These are phyloP conservation scores for Jaltomata sinuosa DNA, from an alignment of 257 asterid genomes.

Conservation along the genomic window DNA sequence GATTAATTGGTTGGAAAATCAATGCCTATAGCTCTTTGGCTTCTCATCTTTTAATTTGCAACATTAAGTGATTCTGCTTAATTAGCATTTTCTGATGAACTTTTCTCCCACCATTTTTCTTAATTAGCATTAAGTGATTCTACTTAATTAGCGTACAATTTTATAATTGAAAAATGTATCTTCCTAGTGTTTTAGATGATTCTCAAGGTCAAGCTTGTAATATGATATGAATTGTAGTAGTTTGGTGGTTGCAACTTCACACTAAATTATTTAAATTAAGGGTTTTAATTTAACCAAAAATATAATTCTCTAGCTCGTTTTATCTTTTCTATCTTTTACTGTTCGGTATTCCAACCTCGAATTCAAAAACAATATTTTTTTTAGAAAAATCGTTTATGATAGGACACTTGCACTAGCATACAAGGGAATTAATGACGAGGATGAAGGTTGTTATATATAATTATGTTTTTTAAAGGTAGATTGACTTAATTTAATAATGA, in stretches of 20 bases:
- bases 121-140: too few species aligned
- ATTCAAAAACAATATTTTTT: too few species aligned
- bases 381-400: neutral
- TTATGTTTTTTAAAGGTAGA: neutral
- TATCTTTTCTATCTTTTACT: too few species aligned
- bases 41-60: neutral
- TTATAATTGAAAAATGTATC: too few species aligned
- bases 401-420: neutral
- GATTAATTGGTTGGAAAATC: neutral
- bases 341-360: neutral
- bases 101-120: too few species aligned
- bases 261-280: neutral
- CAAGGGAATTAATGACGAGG: neutral
- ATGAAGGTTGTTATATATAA: neutral
- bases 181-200: too few species aligned
- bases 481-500: neutral
- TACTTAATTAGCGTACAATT: too few species aligned
- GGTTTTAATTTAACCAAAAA: neutral
- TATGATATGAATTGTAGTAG: too few species aligned
- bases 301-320: too few species aligned
- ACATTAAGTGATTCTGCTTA: too few species aligned
- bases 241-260: neutral
- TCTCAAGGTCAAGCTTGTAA: too few species aligned
- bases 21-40: neutral
- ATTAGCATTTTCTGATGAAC: too few species aligned